Conservation (phyloP, 345 rosid genomes). For the Jatropha curcas region DNA sequence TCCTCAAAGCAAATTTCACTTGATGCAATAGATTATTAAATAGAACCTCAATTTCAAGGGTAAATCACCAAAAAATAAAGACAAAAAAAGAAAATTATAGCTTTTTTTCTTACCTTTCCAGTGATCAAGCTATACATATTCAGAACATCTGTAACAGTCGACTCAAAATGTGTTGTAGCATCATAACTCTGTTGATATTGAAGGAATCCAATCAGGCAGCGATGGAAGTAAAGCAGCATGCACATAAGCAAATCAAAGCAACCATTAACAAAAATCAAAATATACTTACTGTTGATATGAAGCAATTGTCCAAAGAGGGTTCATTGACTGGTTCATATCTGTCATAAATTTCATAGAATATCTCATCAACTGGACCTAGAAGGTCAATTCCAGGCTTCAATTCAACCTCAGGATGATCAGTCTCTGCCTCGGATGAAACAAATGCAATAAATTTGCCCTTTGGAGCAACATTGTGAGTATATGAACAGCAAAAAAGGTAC, state of each 20-base stretch:
- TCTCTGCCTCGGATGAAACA: slow-evolving; percentile 93
- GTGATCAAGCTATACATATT: slow-evolving; percentile 92
- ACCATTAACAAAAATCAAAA: neutral
- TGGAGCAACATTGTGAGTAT: slow-evolving; percentile 93
- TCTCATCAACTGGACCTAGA: slow-evolving; percentile 81
- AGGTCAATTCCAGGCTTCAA: slow-evolving; percentile 83
- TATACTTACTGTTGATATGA: slow-evolving; percentile 73
- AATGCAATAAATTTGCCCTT: slow-evolving; percentile 92
- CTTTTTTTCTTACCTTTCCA: slow-evolving; percentile 92
- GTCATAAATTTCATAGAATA: slow-evolving; percentile 75
- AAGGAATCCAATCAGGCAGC: slow-evolving; percentile 11
- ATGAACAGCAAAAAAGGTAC: slow-evolving; percentile 96
- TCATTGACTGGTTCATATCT: slow-evolving; percentile 83
- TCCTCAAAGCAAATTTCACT: no score
- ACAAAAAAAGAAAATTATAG: neutral
- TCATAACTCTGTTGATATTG: slow-evolving; percentile 80
- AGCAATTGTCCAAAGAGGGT: slow-evolving; percentile 85
- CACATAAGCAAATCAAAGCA: neutral
- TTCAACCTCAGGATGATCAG: slow-evolving; percentile 72
- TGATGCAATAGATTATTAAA: no score
- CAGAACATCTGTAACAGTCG: slow-evolving; percentile 84
- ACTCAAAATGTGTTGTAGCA: slow-evolving; percentile 94
- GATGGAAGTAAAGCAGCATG: neutral
- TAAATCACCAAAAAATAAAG: neutral
- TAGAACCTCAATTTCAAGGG: neutral